phyloP scores from a whole-genome alignment of 1,139 yeast genomes.

The Tardiomyces digboiensis region DNA sequence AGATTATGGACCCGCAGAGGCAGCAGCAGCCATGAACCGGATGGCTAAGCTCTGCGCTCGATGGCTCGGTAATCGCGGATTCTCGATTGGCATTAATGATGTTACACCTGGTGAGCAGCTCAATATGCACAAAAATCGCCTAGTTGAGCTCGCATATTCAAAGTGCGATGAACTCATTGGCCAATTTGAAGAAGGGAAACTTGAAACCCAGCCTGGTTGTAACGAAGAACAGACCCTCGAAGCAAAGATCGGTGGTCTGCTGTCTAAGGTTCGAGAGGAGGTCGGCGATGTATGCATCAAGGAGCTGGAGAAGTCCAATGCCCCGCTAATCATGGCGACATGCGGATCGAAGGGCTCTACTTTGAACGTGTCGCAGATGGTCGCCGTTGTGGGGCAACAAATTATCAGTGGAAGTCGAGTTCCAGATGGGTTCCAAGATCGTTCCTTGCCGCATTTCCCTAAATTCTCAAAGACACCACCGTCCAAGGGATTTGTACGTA shows the following conservation, averaged over 20 bases:
- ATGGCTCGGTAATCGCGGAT: slow-evolving; percentile 95
- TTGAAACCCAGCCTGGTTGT: slow-evolving; percentile 99
- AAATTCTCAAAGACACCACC: slow-evolving; percentile 98
- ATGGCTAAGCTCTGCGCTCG: slow-evolving; percentile 92
- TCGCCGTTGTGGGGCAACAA: slow-evolving; percentile 99
- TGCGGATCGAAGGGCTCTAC: slow-evolving; percentile 99
- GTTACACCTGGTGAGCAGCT: slow-evolving; percentile 98
- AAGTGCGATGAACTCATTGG: slow-evolving; percentile 92
- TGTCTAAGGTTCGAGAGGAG: slow-evolving; percentile 98
- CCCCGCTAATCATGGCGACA: slow-evolving; percentile 98
- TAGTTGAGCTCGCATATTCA: slow-evolving; percentile 84
- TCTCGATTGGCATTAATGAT: slow-evolving; percentile 99
- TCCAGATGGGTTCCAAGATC: slow-evolving; percentile 93
- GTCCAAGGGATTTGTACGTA: slow-evolving; percentile 96
- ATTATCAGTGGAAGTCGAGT: slow-evolving; percentile 99
- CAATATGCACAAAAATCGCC: slow-evolving; percentile 92
- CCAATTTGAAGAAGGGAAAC: slow-evolving; percentile 71
- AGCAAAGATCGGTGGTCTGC: slow-evolving; percentile 89
- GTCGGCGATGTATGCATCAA: slow-evolving; percentile 99
- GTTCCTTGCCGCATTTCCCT: slow-evolving; percentile 96
- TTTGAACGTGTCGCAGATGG: slow-evolving; percentile 98
- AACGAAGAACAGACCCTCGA: slow-evolving; percentile 97
- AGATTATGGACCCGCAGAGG: slow-evolving; percentile 88
- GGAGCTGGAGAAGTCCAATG: slow-evolving; percentile 86
- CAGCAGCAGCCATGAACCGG: slow-evolving; percentile 88